A percentile compares a stretch with the other conserved stretches of the same genome.
These are phyloP conservation scores for Jaapia argillacea DNA, from an alignment of 768 basidiomycete species.

Conservation along the genomic window DNA sequence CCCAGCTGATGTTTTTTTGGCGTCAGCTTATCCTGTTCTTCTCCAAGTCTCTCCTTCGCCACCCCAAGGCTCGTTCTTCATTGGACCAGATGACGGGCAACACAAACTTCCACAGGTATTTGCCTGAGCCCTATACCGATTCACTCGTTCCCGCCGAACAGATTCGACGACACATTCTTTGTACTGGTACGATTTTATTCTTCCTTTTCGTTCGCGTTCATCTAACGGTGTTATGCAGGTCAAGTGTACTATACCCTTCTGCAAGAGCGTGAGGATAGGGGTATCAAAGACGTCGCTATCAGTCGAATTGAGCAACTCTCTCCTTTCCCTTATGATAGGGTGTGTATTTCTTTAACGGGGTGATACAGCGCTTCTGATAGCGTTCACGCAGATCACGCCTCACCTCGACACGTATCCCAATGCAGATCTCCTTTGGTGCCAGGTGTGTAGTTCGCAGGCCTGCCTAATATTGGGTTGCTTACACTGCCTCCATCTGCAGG, in stretches of 20 bases:
- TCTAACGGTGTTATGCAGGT: constrained; percentile 29
- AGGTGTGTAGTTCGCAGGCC: constrained; percentile 36
- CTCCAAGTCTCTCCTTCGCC: constrained; percentile 92
- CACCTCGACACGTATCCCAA: constrained; percentile 97
- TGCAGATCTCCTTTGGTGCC: constrained; percentile 88
- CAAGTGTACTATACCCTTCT: constrained; percentile 91
- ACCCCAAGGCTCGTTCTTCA: constrained; percentile 82
- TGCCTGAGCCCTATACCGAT: constrained; percentile 76
- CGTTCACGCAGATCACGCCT: constrained; percentile 59
- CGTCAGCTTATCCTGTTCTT: constrained; percentile 84
- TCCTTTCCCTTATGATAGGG: constrained; percentile 94
- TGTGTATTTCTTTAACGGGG: constrained; percentile 25
- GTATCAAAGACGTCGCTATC: constrained; percentile 89
- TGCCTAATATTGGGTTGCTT: constrained; percentile 1
- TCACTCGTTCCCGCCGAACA: constrained; percentile 73
- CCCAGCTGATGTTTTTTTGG: background rate
- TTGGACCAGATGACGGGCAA: constrained; percentile 86
- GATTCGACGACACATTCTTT: constrained; percentile 87
- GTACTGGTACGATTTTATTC: constrained; percentile 41
- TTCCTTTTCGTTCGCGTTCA: background rate
- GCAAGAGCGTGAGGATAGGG: constrained; percentile 83
- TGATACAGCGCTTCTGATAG: background rate
- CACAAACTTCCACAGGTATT: constrained; percentile 86
- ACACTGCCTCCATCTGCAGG: constrained; percentile 60
- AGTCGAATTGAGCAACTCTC: constrained; percentile 92